Evolutionary conservation across 306 rosid species (phyloP).

Genomic region (Castanea crenata): DNA sequence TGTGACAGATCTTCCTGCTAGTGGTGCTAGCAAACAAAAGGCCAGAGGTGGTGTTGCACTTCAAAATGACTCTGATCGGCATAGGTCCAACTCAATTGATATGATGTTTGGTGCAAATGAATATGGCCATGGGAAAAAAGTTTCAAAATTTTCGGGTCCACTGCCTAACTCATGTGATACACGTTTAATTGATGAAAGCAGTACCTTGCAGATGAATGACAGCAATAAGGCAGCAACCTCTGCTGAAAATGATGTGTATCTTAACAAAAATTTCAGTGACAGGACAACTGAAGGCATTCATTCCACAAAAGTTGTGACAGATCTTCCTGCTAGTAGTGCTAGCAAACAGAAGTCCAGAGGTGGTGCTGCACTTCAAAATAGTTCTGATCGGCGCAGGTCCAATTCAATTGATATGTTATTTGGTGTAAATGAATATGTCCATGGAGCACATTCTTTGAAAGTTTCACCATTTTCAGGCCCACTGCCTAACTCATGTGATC

Average conservation of each 20-base stretch:
- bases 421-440: constrained; percentile 44
- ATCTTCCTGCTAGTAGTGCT: constrained; percentile 37
- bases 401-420: constrained; percentile 38
- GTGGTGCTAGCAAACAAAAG: constrained; percentile 42
- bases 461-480: constrained; percentile 37
- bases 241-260: background rate
- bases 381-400: constrained; percentile 33
- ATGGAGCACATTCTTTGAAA: constrained; percentile 32
- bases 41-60: constrained; percentile 32
- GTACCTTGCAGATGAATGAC: too few relatives aligned
- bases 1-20: constrained; percentile 30
- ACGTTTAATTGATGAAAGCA: too few relatives aligned
- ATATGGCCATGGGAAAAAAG: constrained; percentile 35
- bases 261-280: constrained; percentile 23
- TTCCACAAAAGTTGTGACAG: constrained; percentile 20
- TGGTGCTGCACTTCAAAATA: constrained; percentile 35
- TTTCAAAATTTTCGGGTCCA: constrained; percentile 35
- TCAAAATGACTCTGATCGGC: constrained; percentile 34
- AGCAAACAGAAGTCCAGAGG: constrained; percentile 39
- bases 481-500: constrained; percentile 26
- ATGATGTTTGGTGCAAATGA: constrained; percentile 45
- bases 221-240: too few relatives aligned
- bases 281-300: constrained; percentile 20
- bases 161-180: constrained; percentile 26
- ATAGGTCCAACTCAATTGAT: constrained; percentile 35